A percentile compares a stretch with the other conserved stretches of the same genome.
Conservation (phyloP, 305 asterid species). For the Rubia peregrina region DNA sequence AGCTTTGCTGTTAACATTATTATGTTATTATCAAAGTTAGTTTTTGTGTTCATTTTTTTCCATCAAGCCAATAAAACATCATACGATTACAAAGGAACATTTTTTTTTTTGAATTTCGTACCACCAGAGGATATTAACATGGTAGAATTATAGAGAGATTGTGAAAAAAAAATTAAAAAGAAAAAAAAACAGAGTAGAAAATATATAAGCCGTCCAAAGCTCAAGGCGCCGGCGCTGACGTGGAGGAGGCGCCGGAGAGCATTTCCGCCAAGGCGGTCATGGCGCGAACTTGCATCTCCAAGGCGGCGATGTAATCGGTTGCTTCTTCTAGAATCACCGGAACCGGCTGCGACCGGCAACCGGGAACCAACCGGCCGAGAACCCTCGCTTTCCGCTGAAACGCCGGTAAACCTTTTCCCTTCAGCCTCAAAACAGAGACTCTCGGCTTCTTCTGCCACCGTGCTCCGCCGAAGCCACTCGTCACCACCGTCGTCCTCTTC, state of each 20-base stretch:
- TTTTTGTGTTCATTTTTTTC: not conserved
- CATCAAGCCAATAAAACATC: not conserved
- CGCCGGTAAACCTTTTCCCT: constrained; percentile 64
- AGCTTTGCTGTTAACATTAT: not conserved
- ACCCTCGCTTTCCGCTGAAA: constrained; percentile 70
- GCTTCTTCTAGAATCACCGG: constrained; percentile 93
- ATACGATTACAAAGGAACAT: not conserved
- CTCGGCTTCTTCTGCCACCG: constrained; percentile 59
- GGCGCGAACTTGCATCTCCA: constrained; percentile 95
- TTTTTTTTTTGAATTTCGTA: not conserved
- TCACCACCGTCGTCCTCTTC: constrained; percentile 29
- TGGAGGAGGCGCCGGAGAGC: constrained; percentile 48
- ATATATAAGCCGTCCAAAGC: constrained; percentile 1
- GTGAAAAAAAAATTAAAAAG: constrained; percentile 11
- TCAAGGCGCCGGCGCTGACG: constrained; percentile 7
- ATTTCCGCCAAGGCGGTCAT: constrained; percentile 79
- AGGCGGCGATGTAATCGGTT: constrained; percentile 83
- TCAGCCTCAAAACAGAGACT: constrained; percentile 50
- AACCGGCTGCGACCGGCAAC: constrained; percentile 85
- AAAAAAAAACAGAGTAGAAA: constrained; percentile 5
- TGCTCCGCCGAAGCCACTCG: constrained; percentile 30
- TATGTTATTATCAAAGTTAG: not conserved
- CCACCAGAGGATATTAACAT: constrained; percentile 28
- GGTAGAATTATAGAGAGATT: constrained; percentile 23
- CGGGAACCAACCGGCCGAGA: constrained; percentile 77